Conservation (phyloP, 495 filamentous ascomycete species). For the Aspergillus baeticus region DNA sequence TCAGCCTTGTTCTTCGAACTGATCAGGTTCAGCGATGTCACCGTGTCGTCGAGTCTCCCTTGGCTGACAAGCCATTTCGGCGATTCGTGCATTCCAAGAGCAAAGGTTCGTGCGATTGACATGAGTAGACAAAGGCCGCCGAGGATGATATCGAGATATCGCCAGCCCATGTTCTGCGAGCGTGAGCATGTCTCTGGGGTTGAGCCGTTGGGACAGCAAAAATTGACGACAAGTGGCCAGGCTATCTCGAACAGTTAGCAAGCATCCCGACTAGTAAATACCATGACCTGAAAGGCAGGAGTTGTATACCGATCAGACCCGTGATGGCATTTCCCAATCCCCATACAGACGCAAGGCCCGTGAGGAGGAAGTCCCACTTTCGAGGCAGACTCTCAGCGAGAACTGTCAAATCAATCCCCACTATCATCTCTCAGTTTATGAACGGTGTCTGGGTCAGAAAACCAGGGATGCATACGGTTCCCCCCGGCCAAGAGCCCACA, state of each 20-base stretch:
- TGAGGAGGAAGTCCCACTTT: constrained; percentile 1
- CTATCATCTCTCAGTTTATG: background rate
- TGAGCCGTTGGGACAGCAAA: constrained; percentile 5
- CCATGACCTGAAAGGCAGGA: background rate
- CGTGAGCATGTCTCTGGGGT: constrained; percentile 1
- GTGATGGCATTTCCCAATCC: constrained; percentile 7
- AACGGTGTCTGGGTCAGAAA: background rate
- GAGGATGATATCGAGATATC: constrained; percentile 12
- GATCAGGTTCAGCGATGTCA: too few species aligned
- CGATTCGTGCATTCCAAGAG: constrained; percentile 7
- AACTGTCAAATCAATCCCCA: constrained; percentile 10
- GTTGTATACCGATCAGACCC: background rate
- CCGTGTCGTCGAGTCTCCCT: too few species aligned
- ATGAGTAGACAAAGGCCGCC: constrained; percentile 7
- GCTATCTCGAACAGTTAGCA: constrained; percentile 1
- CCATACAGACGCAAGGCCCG: background rate
- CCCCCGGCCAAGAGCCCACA: background rate
- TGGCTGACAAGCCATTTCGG: constrained; percentile 8
- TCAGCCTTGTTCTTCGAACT: background rate
- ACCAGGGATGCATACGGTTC: constrained; percentile 2
- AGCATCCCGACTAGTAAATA: too few species aligned
- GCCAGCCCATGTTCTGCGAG: constrained; percentile 11
- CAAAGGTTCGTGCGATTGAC: background rate
- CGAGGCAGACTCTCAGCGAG: constrained; percentile 1
- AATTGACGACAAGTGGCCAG: constrained; percentile 9